Conservation (phyloP, 352 stramenopile species). For the Globisporangium nodosum region DNA sequence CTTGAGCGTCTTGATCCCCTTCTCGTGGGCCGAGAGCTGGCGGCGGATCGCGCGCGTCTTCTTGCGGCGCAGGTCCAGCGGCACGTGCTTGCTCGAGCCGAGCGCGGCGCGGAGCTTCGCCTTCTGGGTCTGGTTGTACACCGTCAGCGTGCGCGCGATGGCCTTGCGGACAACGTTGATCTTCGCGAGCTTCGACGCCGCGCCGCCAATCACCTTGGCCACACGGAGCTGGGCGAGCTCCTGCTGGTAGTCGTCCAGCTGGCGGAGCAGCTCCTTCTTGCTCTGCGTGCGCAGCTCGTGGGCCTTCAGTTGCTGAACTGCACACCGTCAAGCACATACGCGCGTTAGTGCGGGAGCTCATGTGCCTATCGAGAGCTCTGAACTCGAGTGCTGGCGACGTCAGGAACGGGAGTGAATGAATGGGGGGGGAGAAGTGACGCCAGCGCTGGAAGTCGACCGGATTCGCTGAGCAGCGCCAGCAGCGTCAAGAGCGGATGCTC, state of each 20-base stretch:
- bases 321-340: background rate
- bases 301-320: slow-evolving; percentile 93
- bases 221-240: slow-evolving; percentile 97
- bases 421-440: background rate
- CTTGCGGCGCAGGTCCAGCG: slow-evolving; percentile 98
- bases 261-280: slow-evolving; percentile 98
- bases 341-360: background rate
- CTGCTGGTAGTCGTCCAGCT: slow-evolving; percentile 98
- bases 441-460: too few relatives aligned
- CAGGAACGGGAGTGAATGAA: background rate
- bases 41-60: slow-evolving; percentile 98
- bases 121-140: slow-evolving; percentile 99
- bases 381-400: too few relatives aligned
- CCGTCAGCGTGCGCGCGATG: slow-evolving; percentile 98
- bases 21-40: slow-evolving; percentile 94
- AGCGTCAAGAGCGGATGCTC: too few relatives aligned
- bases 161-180: slow-evolving; percentile 99
- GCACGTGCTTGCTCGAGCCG: slow-evolving; percentile 95
- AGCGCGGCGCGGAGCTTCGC: slow-evolving; percentile 93
- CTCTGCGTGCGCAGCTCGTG: slow-evolving; percentile 96
- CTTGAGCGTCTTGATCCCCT: slow-evolving; percentile 91
- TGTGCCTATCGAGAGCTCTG: background rate
- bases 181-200: slow-evolving; percentile 99
- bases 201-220: slow-evolving; percentile 98
- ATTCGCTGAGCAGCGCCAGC: too few relatives aligned